Percentiles rank a stretch among this genome's conserved stretches.
phyloP scores from a whole-genome alignment of 805 yeast genomes.

The Myxozyma neglecta region DNA sequence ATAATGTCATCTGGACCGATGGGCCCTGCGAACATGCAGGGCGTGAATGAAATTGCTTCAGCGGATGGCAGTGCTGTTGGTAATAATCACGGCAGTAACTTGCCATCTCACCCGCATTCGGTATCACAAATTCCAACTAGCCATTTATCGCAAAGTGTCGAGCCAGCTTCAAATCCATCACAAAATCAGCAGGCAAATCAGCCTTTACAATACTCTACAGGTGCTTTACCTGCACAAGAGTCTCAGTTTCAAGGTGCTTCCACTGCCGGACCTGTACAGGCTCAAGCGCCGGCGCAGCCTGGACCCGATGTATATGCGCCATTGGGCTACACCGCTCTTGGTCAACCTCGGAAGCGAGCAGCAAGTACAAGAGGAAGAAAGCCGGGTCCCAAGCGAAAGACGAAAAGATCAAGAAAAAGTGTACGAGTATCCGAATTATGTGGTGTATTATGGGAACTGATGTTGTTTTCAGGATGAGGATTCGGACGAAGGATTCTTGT shows the following conservation, averaged over 20 bases:
- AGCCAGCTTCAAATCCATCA: not conserved
- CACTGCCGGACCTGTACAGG: not conserved
- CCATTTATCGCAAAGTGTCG: not conserved
- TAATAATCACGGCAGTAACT: not conserved
- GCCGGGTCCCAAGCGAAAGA: constrained; percentile 4
- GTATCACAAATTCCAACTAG: not conserved
- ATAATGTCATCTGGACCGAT: not conserved
- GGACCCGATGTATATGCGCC: not conserved
- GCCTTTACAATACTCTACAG: not conserved
- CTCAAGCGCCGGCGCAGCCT: not conserved
- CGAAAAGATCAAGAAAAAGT: constrained; percentile 3
- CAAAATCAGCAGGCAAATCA: not conserved
- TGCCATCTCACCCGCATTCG: not conserved
- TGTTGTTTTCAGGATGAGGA: constrained; percentile 5
- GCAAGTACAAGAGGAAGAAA: constrained; percentile 1
- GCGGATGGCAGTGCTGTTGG: not conserved
- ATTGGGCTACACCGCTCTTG: not conserved
- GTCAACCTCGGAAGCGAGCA: constrained; percentile 5
- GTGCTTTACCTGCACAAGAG: not conserved
- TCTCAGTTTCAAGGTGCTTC: not conserved
- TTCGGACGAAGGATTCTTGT: constrained; percentile 25
- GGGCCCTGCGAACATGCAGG: not conserved
- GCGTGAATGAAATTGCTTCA: not conserved
- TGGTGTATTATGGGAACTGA: not conserved
- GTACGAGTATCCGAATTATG: not conserved